Conservation (phyloP, 495 filamentous ascomycete species). For the Hyaloscypha variabilis region DNA sequence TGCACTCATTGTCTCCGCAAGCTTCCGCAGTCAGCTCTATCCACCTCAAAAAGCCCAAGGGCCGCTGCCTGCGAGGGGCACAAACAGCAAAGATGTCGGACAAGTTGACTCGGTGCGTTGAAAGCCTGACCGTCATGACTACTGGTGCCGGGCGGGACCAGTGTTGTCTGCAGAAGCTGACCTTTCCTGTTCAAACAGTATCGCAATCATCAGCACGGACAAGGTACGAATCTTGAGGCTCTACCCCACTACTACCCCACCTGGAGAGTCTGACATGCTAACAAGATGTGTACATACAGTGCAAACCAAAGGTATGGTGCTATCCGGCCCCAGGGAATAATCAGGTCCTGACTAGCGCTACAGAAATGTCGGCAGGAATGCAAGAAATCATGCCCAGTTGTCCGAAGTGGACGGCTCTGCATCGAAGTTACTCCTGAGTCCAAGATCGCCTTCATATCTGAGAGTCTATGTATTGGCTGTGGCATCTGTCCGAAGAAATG, state of each 20-base stretch:
- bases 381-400: constrained; percentile 98
- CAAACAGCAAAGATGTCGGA: constrained; percentile 66
- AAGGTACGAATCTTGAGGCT: constrained; percentile 61
- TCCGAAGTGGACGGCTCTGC: constrained; percentile 95
- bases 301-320: constrained; percentile 86
- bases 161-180: constrained; percentile 6
- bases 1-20: too few species aligned
- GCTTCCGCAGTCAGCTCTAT: too few species aligned
- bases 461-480: constrained; percentile 92
- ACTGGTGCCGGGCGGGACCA: background rate
- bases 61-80: background rate
- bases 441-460: constrained; percentile 97
- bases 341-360: constrained; percentile 24
- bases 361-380: constrained; percentile 98
- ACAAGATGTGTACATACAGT: constrained; percentile 55
- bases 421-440: constrained; percentile 90
- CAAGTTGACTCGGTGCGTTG: constrained; percentile 75
- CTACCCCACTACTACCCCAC: constrained; percentile 35
- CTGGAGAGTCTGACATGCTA: constrained; percentile 36
- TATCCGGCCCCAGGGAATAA: background rate
- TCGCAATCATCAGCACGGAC: constrained; percentile 96
- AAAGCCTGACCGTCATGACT: background rate
- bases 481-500: constrained; percentile 99
- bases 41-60: too few species aligned
- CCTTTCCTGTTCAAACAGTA: constrained; percentile 54